Conservation (phyloP, 73 alveolate species). For the Tetrahymena elliotti region DNA sequence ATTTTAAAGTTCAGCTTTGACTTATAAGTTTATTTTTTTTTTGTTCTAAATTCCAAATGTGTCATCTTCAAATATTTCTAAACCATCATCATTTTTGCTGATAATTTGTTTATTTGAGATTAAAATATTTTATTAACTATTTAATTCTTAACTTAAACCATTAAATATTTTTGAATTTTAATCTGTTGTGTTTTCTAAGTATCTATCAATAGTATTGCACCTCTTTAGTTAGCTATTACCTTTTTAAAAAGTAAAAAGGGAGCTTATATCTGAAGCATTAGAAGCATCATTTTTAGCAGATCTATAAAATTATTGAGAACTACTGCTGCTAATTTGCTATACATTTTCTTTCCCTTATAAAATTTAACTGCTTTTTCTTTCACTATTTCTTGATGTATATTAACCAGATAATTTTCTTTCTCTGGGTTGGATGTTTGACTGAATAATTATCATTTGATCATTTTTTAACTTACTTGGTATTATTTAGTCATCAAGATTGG, state of each 20-base stretch:
- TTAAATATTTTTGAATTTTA: neutral
- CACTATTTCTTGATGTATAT: neutral
- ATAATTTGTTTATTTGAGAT: too few relatives aligned
- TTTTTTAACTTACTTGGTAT: neutral
- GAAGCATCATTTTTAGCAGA: neutral
- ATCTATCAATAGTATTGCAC: neutral
- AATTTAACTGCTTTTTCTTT: neutral
- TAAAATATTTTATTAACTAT: too few relatives aligned
- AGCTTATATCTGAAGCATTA: neutral
- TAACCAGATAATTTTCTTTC: neutral
- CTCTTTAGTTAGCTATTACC: neutral
- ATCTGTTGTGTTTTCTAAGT: neutral
- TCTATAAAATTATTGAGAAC: neutral
- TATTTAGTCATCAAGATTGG: neutral
- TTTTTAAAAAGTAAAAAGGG: too few relatives aligned
- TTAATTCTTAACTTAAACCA: neutral
- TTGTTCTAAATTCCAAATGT: neutral
- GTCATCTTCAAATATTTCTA: neutral
- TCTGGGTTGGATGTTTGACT: neutral
- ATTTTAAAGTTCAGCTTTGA: neutral
- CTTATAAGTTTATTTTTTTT: too few relatives aligned
- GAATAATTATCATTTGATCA: neutral
- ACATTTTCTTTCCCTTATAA: neutral
- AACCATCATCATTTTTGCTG: too few relatives aligned
- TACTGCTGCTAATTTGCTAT: neutral